Conservation (phyloP, 1,284 basidiomycete species). For the Malassezia globosa region DNA sequence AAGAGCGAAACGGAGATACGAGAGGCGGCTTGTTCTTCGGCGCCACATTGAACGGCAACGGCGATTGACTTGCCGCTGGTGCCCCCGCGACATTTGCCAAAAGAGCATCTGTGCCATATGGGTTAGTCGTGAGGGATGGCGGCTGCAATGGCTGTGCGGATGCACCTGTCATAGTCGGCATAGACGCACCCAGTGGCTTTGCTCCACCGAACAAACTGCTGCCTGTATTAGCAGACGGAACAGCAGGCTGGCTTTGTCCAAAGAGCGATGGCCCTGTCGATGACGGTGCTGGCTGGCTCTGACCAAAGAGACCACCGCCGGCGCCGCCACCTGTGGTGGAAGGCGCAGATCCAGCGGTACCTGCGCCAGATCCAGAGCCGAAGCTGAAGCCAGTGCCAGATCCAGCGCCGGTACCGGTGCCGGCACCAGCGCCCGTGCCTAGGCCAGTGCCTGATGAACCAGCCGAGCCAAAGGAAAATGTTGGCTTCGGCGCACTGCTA, state of each 20-base stretch:
- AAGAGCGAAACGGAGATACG: constrained; percentile 51
- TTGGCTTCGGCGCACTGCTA: constrained; percentile 24
- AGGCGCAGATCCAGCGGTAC: no score
- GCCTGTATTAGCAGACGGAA: constrained; percentile 14
- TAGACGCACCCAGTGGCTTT: constrained; percentile 17
- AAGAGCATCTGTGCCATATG: constrained; percentile 66
- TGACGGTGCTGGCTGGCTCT: constrained; percentile 23
- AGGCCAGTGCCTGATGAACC: no score
- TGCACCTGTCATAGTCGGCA: constrained; percentile 2
- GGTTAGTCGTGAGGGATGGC: constrained; percentile 61
- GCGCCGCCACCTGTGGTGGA: constrained; percentile 8
- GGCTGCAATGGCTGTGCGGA: constrained; percentile 21
- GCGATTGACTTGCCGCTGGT: constrained; percentile 26
- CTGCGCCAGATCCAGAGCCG: no score
- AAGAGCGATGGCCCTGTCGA: constrained; percentile 22
- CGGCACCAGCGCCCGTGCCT: constrained; percentile 15
- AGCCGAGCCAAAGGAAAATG: constrained; percentile 38
- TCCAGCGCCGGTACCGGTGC: constrained; percentile 9
- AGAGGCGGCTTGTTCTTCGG: constrained; percentile 49
- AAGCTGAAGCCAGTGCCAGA: background rate
- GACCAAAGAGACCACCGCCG: constrained; percentile 49
- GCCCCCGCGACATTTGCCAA: constrained; percentile 45
- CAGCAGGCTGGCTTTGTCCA: constrained; percentile 12
- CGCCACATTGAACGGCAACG: constrained; percentile 45
- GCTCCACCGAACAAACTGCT: constrained; percentile 19